A percentile compares a stretch with the other conserved stretches of the same genome.
phyloP scores from a whole-genome alignment of 257 asterid genomes.

The Solanum pimpinellifolium region DNA sequence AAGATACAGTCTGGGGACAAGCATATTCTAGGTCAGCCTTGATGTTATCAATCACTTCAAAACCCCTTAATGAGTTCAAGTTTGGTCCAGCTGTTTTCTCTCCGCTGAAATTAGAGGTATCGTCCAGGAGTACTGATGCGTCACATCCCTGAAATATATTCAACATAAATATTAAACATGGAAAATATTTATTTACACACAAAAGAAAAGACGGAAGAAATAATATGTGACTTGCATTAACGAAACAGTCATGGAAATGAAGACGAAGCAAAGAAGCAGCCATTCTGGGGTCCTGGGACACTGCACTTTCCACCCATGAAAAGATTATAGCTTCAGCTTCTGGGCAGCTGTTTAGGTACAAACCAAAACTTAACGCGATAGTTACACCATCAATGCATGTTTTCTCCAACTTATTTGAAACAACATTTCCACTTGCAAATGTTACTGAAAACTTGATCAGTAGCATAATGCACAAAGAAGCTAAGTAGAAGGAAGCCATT shows the following conservation, averaged over 20 bases:
- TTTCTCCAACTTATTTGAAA: not conserved
- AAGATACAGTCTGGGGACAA: constrained; percentile 64
- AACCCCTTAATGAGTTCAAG: constrained; percentile 65
- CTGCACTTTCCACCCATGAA: constrained; percentile 66
- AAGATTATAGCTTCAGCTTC: constrained; percentile 63
- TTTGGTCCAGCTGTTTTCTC: constrained; percentile 82
- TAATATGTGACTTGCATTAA: constrained; percentile 42
- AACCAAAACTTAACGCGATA: constrained; percentile 39
- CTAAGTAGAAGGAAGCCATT: constrained; percentile 1
- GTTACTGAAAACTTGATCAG: constrained; percentile 14
- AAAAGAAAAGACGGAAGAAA: not conserved
- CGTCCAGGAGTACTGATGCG: constrained; percentile 75
- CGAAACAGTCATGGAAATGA: constrained; percentile 88
- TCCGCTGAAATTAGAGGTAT: constrained; percentile 30
- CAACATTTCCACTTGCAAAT: not conserved
- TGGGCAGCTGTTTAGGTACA: constrained; percentile 54
- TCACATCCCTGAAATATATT: constrained; percentile 61
- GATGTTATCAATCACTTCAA: constrained; percentile 71
- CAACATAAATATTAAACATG: not conserved
- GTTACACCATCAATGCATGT: constrained; percentile 33
- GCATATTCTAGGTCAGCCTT: constrained; percentile 19
- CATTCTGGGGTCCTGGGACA: constrained; percentile 68
- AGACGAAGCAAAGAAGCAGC: constrained; percentile 90
- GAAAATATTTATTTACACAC: not conserved
- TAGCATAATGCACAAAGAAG: constrained; percentile 16